Conservation (phyloP, 768 basidiomycete species). For the Mycena maculata region DNA sequence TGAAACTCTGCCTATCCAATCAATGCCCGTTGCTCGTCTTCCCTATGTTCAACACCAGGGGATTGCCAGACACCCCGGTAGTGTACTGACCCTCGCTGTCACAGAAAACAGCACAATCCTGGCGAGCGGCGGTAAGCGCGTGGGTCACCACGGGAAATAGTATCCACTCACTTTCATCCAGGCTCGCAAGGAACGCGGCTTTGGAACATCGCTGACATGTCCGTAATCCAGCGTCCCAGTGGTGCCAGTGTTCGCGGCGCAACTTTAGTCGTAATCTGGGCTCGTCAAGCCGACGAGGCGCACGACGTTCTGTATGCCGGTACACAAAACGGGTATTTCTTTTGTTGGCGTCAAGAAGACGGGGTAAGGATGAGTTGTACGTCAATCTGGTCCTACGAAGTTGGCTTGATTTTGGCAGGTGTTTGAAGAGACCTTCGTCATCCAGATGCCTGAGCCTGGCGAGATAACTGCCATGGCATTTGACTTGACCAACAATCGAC, state of each 20-base stretch:
- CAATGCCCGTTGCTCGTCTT: slow-evolving; percentile 12
- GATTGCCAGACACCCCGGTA: neutral
- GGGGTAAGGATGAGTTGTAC: neutral
- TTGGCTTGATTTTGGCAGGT: slow-evolving; percentile 16
- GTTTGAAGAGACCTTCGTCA: slow-evolving; percentile 15
- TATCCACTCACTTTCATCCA: neutral
- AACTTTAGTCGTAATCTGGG: slow-evolving; percentile 10
- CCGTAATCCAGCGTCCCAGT: neutral
- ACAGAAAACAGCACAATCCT: slow-evolving; percentile 17
- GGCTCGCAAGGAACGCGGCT: slow-evolving; percentile 20
- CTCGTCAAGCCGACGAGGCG: slow-evolving; percentile 9
- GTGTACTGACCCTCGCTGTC: slow-evolving; percentile 14
- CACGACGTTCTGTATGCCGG: slow-evolving; percentile 17
- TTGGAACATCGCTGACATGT: neutral
- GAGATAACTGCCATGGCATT: slow-evolving; percentile 16
- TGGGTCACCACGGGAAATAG: neutral
- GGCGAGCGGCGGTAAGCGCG: slow-evolving; percentile 23
- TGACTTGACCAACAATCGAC: slow-evolving; percentile 14
- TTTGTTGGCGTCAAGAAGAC: slow-evolving; percentile 9
- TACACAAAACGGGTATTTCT: slow-evolving; percentile 15
- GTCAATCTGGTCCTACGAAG: neutral
- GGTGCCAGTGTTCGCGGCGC: slow-evolving; percentile 9
- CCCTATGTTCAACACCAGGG: slow-evolving; percentile 19
- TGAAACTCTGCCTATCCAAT: neutral
- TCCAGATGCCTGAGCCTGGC: slow-evolving; percentile 7